phyloP scores from a whole-genome alignment of 768 basidiomycete genomes.

The Amanita muscaria region DNA sequence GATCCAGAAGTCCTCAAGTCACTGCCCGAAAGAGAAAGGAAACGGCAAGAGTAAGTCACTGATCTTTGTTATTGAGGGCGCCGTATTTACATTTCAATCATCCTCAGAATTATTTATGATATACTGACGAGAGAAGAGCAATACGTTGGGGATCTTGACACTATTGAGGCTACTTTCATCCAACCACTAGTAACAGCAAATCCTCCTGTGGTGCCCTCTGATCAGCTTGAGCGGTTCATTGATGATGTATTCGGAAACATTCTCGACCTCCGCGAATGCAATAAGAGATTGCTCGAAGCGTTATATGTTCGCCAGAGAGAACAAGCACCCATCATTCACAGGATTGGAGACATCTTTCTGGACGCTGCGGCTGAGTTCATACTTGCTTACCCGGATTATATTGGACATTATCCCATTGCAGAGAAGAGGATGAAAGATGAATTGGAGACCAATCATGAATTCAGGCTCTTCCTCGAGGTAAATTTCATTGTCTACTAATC shows the following conservation, averaged over 20 bases:
- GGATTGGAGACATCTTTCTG: slow-evolving; percentile 84
- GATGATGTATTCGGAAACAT: slow-evolving; percentile 87
- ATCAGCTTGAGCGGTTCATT: slow-evolving; percentile 74
- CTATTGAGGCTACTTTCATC: slow-evolving; percentile 62
- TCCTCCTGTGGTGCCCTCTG: slow-evolving; percentile 37
- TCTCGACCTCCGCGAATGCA: slow-evolving; percentile 73
- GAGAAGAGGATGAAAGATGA: slow-evolving; percentile 86
- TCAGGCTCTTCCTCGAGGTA: slow-evolving; percentile 82
- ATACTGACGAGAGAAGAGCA: slow-evolving; percentile 86
- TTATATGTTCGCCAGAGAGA: slow-evolving; percentile 83
- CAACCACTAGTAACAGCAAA: slow-evolving; percentile 38
- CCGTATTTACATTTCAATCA: no score
- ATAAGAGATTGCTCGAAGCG: slow-evolving; percentile 69
- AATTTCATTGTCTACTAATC: slow-evolving; percentile 14
- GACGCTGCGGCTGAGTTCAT: slow-evolving; percentile 84
- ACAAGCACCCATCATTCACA: slow-evolving; percentile 71
- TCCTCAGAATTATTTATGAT: slow-evolving; percentile 67
- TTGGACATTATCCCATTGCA: slow-evolving; percentile 79
- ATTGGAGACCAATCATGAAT: slow-evolving; percentile 70
- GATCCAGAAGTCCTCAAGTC: slow-evolving; percentile 29
- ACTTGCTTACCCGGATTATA: slow-evolving; percentile 73
- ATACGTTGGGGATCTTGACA: slow-evolving; percentile 81
- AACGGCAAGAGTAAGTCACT: slow-evolving; percentile 57
- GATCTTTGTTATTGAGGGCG: not conserved
- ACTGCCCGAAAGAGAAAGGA: slow-evolving; percentile 69